phyloP scores from a whole-genome alignment of 2,329 filamentous ascomycete genomes.

The Penicillium sp. region DNA sequence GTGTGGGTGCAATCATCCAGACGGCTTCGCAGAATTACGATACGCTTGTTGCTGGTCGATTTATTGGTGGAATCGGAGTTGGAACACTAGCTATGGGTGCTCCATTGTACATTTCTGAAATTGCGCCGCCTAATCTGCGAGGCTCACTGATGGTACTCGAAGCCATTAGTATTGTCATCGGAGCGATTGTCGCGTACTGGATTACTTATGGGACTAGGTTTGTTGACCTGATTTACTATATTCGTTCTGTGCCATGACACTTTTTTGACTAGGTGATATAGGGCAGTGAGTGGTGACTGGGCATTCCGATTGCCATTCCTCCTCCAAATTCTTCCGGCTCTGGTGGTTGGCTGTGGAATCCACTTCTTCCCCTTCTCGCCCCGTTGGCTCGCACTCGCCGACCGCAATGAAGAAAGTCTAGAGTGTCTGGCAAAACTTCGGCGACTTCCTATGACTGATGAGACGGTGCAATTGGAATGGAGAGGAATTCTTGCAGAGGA shows the following conservation, averaged over 20 bases:
- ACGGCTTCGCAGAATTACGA: conserved; percentile 31
- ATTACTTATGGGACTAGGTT: conserved; percentile 54
- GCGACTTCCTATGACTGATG: conserved; percentile 50
- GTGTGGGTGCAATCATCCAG: conserved; percentile 49
- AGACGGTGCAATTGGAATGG: conserved; percentile 53
- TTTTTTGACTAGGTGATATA: neutral
- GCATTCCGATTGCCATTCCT: conserved; percentile 54
- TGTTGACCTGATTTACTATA: neutral
- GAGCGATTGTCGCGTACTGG: conserved; percentile 33
- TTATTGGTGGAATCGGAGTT: conserved; percentile 45
- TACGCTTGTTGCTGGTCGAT: conserved; percentile 38
- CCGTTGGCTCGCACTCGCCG: conserved; percentile 56
- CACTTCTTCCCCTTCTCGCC: conserved; percentile 58
- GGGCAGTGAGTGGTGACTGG: conserved; percentile 35
- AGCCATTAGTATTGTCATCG: conserved; percentile 29
- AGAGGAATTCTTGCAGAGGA: conserved; percentile 55
- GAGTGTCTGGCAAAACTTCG: conserved; percentile 50
- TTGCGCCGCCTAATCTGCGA: conserved; percentile 35
- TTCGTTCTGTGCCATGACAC: neutral
- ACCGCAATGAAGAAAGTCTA: conserved; percentile 46
- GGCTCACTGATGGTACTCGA: conserved; percentile 32
- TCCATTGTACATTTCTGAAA: conserved; percentile 57
- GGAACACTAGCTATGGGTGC: conserved; percentile 46
- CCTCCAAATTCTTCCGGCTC: conserved; percentile 49
- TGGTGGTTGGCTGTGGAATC: conserved; percentile 32